Conservation (phyloP, 2,329 filamentous ascomycete species). For the Pezicula neosporulosa region DNA sequence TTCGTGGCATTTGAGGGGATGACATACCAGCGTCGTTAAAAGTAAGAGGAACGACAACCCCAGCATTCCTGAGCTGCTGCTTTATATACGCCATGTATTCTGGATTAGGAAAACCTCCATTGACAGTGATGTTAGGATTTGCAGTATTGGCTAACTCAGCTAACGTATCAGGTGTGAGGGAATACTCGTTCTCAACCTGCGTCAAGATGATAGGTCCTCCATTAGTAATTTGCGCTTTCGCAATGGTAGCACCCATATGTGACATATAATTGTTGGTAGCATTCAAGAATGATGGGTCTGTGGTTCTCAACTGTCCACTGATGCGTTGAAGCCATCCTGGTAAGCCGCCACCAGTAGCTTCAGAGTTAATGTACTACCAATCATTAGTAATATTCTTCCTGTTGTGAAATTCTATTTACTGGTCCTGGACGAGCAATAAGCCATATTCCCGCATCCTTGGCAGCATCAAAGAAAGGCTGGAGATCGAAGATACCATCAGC, state of each 20-base stretch:
- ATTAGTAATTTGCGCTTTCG: slow-evolving; percentile 73
- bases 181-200: slow-evolving; percentile 78
- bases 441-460: slow-evolving; percentile 67
- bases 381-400: too few relatives aligned
- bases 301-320: slow-evolving; percentile 59
- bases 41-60: slow-evolving; percentile 71
- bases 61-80: slow-evolving; percentile 62
- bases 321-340: slow-evolving; percentile 72
- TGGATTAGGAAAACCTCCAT: slow-evolving; percentile 56
- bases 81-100: slow-evolving; percentile 69
- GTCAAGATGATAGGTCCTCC: slow-evolving; percentile 71
- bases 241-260: slow-evolving; percentile 60
- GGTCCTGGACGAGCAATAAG: slow-evolving; percentile 67
- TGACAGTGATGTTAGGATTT: slow-evolving; percentile 20
- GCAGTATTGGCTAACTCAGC: too few relatives aligned
- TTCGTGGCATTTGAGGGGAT: not conserved
- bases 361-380: slow-evolving; percentile 58
- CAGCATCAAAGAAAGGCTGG: slow-evolving; percentile 71
- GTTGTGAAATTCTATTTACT: too few relatives aligned
- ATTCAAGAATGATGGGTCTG: slow-evolving; percentile 54
- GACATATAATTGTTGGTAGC: slow-evolving; percentile 60
- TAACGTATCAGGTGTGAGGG: too few relatives aligned
- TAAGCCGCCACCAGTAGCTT: slow-evolving; percentile 70
- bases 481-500: slow-evolving; percentile 70
- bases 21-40: slow-evolving; percentile 61